Evolutionary conservation across 768 basidiomycete species (phyloP).

Genomic region (Boletus subcaerulescens): DNA sequence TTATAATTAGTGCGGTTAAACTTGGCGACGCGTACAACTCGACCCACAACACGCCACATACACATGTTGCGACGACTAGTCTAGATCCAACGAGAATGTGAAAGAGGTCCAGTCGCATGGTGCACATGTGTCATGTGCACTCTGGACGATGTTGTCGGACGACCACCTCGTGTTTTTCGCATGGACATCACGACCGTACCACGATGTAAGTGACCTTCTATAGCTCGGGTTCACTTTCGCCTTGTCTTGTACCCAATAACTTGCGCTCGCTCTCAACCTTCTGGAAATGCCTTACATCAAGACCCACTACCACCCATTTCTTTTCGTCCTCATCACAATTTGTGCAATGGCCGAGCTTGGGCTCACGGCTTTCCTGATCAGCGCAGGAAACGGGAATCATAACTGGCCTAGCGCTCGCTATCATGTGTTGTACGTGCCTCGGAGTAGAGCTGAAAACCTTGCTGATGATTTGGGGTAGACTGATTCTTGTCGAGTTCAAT

Average conservation of each 20-base stretch:
- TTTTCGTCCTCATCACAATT: conserved; percentile 63
- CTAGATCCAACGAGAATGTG: conserved; percentile 11
- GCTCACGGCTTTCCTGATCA: conserved; percentile 71
- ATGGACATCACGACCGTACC: conserved; percentile 27
- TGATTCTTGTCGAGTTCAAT: conserved; percentile 61
- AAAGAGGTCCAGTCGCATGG: conserved; percentile 5
- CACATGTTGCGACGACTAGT: conserved; percentile 13
- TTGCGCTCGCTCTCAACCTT: conserved; percentile 6
- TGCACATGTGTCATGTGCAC: background rate
- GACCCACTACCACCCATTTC: conserved; percentile 58
- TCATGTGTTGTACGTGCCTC: conserved; percentile 54
- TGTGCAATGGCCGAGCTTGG: conserved; percentile 71
- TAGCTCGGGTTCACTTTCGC: conserved; percentile 9
- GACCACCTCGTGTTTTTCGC: conserved; percentile 32
- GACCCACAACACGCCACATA: conserved; percentile 9
- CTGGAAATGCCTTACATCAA: conserved; percentile 41
- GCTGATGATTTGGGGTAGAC: conserved; percentile 30
- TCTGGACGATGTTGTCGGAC: conserved; percentile 4
- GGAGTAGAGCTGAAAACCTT: background rate
- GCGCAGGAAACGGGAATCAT: conserved; percentile 57
- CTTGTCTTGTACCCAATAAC: conserved; percentile 12
- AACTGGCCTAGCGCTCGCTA: conserved; percentile 63
- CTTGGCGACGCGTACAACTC: conserved; percentile 9
- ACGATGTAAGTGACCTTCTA: conserved; percentile 23
- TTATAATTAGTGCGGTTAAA: conserved; percentile 5